A percentile compares a stretch with the other conserved stretches of the same genome.
Evolutionary conservation across 768 basidiomycete genomes (phyloP).

Genomic region (Cantharellus anzutake): DNA sequence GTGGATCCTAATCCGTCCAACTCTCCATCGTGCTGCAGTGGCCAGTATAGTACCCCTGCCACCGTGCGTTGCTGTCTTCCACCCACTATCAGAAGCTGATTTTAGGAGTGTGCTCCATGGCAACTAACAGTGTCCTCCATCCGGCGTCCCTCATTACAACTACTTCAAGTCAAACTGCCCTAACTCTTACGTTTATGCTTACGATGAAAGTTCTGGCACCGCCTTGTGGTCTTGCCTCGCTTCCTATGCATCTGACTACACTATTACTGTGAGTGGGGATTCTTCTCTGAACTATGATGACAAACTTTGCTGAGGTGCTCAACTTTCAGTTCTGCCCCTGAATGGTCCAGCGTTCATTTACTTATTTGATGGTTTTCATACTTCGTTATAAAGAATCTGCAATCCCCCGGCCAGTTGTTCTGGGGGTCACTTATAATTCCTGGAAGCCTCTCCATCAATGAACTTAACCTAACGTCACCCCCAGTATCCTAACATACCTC

Average conservation of each 20-base stretch:
- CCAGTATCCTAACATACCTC: too few relatives aligned
- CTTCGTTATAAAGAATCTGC: too few relatives aligned
- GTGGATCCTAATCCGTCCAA: constrained; percentile 10
- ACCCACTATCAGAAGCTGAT: not conserved
- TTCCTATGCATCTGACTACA: constrained; percentile 18
- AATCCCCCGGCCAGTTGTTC: too few relatives aligned
- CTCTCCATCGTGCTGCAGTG: constrained; percentile 11
- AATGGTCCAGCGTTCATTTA: not conserved
- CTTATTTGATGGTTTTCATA: too few relatives aligned
- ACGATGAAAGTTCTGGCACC: constrained; percentile 30
- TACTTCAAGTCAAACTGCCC: constrained; percentile 9
- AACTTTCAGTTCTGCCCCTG: constrained; percentile 6
- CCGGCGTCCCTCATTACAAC: constrained; percentile 10
- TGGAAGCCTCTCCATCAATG: too few relatives aligned
- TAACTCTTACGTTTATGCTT: constrained; percentile 30
- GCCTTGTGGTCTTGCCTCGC: constrained; percentile 36
- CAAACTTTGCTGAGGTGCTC: not conserved
- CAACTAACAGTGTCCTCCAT: not conserved
- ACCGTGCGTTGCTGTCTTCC: constrained; percentile 1
- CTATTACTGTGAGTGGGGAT: not conserved
- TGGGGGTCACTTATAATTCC: too few relatives aligned
- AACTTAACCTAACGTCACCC: too few relatives aligned
- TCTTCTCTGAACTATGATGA: not conserved
- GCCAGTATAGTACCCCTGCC: constrained; percentile 8
- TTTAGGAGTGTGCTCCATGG: not conserved